Evolutionary conservation across 805 yeast species (phyloP).

Genomic region (Zygoascus biomembranicola): DNA sequence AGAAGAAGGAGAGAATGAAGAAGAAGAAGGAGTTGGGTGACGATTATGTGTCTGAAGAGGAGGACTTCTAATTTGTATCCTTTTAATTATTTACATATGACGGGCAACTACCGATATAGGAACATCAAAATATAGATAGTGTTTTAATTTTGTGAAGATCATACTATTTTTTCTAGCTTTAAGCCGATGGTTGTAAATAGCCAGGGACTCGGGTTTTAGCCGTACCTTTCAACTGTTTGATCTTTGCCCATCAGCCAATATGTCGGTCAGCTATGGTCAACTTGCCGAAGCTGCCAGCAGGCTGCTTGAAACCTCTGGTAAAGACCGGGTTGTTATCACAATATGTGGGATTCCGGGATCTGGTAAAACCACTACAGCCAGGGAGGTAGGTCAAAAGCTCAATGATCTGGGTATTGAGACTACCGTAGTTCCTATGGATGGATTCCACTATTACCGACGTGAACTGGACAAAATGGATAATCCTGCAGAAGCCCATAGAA

Average conservation of each 20-base stretch:
- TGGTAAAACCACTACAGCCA: slow-evolving; percentile 68
- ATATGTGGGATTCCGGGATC: slow-evolving; percentile 79
- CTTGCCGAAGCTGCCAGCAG: slow-evolving; percentile 8
- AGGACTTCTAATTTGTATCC: slow-evolving; percentile 49
- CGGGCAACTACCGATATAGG: not conserved
- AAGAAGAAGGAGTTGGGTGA: slow-evolving; percentile 99
- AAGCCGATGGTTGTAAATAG: no score
- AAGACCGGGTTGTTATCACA: slow-evolving; percentile 43
- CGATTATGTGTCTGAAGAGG: slow-evolving; percentile 97
- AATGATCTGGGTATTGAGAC: slow-evolving; percentile 22
- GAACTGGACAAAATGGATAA: slow-evolving; percentile 44
- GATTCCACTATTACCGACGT: slow-evolving; percentile 55
- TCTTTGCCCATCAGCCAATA: not conserved
- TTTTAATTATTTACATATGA: not conserved
- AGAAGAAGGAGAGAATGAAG: slow-evolving; percentile 99
- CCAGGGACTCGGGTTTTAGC: not conserved
- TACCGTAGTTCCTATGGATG: slow-evolving; percentile 59
- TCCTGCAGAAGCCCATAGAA: slow-evolving; percentile 45
- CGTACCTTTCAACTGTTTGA: not conserved
- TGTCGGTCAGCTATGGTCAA: slow-evolving; percentile 1
- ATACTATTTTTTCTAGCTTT: not conserved
- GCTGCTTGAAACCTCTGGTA: slow-evolving; percentile 1
- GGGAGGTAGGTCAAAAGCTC: slow-evolving; percentile 35
- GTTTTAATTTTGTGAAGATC: not conserved
- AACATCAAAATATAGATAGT: not conserved